Conservation (phyloP, 1,139 yeast genomes). For the Geotrichum cucujoidarum region DNA sequence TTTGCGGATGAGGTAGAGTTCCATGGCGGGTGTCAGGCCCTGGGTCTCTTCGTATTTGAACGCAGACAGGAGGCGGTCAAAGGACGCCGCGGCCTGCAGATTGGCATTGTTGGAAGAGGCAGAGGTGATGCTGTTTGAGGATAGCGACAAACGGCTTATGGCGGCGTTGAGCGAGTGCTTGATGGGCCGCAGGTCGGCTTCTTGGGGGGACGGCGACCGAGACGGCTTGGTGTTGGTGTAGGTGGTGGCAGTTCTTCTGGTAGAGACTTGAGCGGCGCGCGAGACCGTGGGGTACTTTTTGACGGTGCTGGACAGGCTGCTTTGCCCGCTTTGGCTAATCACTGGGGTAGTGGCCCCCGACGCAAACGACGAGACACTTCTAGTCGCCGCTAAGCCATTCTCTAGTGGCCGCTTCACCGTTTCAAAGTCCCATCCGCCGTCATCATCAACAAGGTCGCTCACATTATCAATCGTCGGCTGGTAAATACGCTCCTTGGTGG, state of each 20-base stretch:
- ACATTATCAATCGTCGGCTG: slow-evolving; percentile 23
- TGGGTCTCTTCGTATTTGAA: slow-evolving; percentile 17
- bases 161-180: neutral
- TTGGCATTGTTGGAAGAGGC: slow-evolving; percentile 4
- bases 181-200: neutral
- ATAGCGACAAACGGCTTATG: neutral
- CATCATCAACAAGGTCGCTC: slow-evolving; percentile 24
- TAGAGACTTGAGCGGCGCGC: neutral
- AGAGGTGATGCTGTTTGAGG: neutral
- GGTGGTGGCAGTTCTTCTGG: neutral
- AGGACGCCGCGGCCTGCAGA: slow-evolving; percentile 16
- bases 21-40: slow-evolving; percentile 24
- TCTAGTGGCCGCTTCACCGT: slow-evolving; percentile 32
- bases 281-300: no score
- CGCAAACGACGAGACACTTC: neutral
- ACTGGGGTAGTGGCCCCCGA: no score
- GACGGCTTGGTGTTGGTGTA: neutral
- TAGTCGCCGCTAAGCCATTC: slow-evolving; percentile 8
- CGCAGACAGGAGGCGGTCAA: slow-evolving; percentile 16
- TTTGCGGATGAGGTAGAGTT: slow-evolving; percentile 26
- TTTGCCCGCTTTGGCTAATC: no score
- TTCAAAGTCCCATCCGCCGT: slow-evolving; percentile 40
- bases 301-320: neutral
- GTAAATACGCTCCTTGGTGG: slow-evolving; percentile 19
- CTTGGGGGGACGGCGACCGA: neutral